Evolutionary conservation across 78 protist species (phyloP), one percentile per base, ranked within the genome.

Genomic region (Dictyostelium brefeldianum): DNA sequence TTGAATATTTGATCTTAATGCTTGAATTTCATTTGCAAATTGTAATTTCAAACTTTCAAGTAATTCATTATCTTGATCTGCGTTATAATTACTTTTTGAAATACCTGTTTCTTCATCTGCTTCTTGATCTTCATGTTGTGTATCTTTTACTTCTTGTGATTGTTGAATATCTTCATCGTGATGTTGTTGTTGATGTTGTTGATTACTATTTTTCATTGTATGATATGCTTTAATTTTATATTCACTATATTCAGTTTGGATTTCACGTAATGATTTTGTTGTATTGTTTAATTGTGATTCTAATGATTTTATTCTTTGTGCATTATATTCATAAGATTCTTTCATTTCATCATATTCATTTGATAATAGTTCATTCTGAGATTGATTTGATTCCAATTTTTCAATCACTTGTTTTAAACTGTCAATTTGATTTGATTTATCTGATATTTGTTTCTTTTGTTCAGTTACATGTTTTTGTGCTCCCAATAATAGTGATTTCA

Each of bases 391-490:
- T 7, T 73, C 81, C 3, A 36, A 41, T 17, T 56, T 56, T 27
- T 48, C 59, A n/a, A 56, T 53, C 3, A 22, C 17, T 46, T 79
- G 36, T 22, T 79, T 79, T 41, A 22, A 31, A 9, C 56, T 59
- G 47, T 8, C 36, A 64, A 80, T 22, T 64, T 83, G 81, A 29
- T 51, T 47, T 43, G 80, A 36, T 62, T 84, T 84, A 43, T 84
- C 92, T 46, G 29, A 17, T 9, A 84, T 59, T 46, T 77, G 78
- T 78, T 77, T 77, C 78, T 87, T 87, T 50, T 47, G 65, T 15
- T 87, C 93, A 4, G 75, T 11, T 6, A 87, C 84, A 77, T 77
- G 84, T 62, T 87, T 87, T 64, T 87, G 93, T 20, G 93, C 93
- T 11, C 73, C 84, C 31, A 65, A 22, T 25, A 87, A 64, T 4